Evolutionary conservation across 345 rosid genomes (phyloP), one percentile per base, ranked within the genome.

Genomic region (Gynandropsis gynandra): DNA sequence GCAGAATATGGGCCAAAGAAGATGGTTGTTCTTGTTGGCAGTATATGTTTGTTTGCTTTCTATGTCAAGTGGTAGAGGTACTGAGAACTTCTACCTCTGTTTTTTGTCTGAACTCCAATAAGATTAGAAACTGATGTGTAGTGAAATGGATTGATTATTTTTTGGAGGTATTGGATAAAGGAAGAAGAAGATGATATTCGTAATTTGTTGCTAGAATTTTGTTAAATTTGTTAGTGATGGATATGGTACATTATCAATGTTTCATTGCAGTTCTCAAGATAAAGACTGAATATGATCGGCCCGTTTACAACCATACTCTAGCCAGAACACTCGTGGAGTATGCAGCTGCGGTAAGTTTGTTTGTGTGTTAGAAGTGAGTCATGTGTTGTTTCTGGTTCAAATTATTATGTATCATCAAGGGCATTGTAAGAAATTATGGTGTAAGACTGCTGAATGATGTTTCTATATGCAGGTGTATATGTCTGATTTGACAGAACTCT

Each of bases 281-380:
- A 39, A 77, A 70, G 71, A 64, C 56, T 35, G 53, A 59, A 45
- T 64, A 73, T 56, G 35, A 21, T 63, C 29, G 19, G 16, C 70
- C 71, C 35, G 56, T 54, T 66, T 90, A 82, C 78, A 90, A 90
- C 71, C 95, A 79, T 67, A 84, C 95, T 4, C 93, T 84, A 48
- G 85, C 93, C 50, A 66, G 62, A 0, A 85, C 80, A 54, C 56
- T 87, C 63, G 98, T 87, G 61, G 93, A 92, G 69, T 92, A 92
- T 69, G 87, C 95, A 39, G 87, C 96, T 42, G 98, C 98, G 10
- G 95, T 90, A 76, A 72, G 94, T 72, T 42, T 36, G 11, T 10
- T 8, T 4, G 40, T n/a, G 40, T 8, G 9, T 9, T 36, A 36
- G 40, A 36, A 36, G 11, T 36, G 4, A 24, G 29, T 24, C 29